These are phyloP conservation scores for Pinus albicaulis DNA, from an alignment of 75 land plant genomes.

Conservation along the genomic window DNA sequence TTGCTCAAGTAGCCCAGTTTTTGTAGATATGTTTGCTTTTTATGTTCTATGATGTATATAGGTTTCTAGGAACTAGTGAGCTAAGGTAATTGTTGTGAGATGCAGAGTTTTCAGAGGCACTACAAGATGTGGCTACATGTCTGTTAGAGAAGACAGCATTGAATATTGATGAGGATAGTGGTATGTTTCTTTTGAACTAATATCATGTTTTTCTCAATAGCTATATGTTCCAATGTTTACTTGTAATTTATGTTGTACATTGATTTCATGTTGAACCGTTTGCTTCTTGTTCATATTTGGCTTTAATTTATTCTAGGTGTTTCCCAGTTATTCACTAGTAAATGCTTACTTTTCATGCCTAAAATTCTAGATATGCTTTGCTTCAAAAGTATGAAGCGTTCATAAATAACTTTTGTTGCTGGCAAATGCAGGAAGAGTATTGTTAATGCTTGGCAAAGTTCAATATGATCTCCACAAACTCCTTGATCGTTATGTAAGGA, in stretches of 20 bases:
- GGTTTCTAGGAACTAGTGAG: no score
- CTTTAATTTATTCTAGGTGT: not conserved
- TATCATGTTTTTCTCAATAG: not conserved
- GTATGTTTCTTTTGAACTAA: constrained; percentile 25
- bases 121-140: constrained; percentile 58
- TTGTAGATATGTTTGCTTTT: no score
- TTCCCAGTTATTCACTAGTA: no score
- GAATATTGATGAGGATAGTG: constrained; percentile 48
- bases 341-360: not conserved
- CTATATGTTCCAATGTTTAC: not conserved
- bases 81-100: not conserved
- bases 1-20: no score
- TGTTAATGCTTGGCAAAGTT: constrained; percentile 58
- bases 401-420: not conserved
- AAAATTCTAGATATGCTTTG: not conserved
- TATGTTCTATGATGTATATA: no score
- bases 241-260: not conserved
- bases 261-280: not conserved
- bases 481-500: constrained; percentile 66
- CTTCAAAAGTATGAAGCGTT: not conserved
- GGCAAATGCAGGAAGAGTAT: constrained; percentile 41
- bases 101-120: constrained; percentile 62
- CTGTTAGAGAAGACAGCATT: constrained; percentile 53
- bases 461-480: constrained; percentile 66
- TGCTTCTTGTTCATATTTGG: not conserved